phyloP scores from a whole-genome alignment of 805 yeast genomes.

The Yamadazyma paraphyllophila region DNA sequence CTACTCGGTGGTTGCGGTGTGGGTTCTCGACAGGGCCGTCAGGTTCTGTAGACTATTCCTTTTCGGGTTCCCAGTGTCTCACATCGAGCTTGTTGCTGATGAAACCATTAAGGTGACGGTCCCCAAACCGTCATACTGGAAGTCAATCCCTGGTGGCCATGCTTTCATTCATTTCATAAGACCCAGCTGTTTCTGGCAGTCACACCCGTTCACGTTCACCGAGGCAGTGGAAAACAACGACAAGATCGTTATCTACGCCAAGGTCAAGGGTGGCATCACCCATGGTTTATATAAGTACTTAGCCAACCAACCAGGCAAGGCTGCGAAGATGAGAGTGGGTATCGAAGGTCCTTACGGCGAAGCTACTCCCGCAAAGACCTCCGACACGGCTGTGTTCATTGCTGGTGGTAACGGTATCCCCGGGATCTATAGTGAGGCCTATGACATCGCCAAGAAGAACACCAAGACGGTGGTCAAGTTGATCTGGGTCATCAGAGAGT shows the following conservation, averaged over 20 bases:
- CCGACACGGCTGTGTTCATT: constrained; percentile 53
- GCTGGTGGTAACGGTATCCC: constrained; percentile 81
- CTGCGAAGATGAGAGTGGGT: constrained; percentile 27
- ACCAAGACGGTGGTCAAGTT: constrained; percentile 36
- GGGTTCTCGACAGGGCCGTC: constrained; percentile 35
- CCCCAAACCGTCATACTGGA: constrained; percentile 38
- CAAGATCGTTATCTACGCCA: constrained; percentile 29
- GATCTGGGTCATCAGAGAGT: constrained; percentile 63
- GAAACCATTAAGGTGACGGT: constrained; percentile 37
- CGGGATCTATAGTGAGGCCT: constrained; percentile 45
- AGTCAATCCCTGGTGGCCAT: constrained; percentile 39
- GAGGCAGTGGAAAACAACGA: constrained; percentile 21
- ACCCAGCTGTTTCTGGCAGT: constrained; percentile 40
- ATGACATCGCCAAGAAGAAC: constrained; percentile 21
- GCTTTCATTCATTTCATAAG: constrained; percentile 37
- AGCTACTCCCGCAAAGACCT: constrained; percentile 45
- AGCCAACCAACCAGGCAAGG: constrained; percentile 25
- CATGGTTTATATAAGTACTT: constrained; percentile 28
- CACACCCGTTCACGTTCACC: constrained; percentile 42
- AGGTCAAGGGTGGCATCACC: constrained; percentile 39
- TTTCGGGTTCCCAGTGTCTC: constrained; percentile 37
- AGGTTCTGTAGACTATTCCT: constrained; percentile 26
- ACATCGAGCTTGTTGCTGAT: constrained; percentile 27
- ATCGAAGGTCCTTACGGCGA: constrained; percentile 75
- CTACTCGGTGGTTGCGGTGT: constrained; percentile 33